A percentile compares a stretch with the other conserved stretches of the same genome.
Evolutionary conservation across 305 asterid species (phyloP).

Genomic region (Fraxinus greggii): DNA sequence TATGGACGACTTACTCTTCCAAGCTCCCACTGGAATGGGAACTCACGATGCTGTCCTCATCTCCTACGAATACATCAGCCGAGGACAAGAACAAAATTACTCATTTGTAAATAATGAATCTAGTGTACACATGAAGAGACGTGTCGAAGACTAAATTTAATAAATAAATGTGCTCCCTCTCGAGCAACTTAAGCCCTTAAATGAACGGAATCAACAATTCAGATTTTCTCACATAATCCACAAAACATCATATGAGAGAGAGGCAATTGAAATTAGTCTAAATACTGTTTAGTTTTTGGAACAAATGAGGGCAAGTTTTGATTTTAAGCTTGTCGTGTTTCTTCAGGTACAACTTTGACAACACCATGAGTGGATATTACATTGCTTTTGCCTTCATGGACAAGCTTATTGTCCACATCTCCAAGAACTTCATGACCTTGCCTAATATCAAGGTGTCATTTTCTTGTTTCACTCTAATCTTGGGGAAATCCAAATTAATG

Average conservation of each 20-base stretch:
- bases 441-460: slow-evolving; percentile 59
- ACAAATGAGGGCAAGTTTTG: too few species aligned
- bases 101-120: not conserved
- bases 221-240: too few species aligned
- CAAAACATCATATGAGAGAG: too few species aligned
- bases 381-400: slow-evolving; percentile 85
- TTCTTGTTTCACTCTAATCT: not conserved
- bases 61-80: slow-evolving; percentile 75
- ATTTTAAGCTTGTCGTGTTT: not conserved
- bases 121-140: not conserved
- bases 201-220: too few species aligned
- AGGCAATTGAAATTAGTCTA: too few species aligned
- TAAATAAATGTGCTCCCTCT: too few species aligned
- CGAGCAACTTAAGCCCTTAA: too few species aligned
- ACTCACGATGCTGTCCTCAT: slow-evolving; percentile 63
- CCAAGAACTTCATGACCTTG: slow-evolving; percentile 65
- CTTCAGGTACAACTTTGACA: slow-evolving; percentile 45
- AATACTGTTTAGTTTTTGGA: too few species aligned
- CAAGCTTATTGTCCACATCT: slow-evolving; percentile 61
- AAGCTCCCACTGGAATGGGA: slow-evolving; percentile 65
- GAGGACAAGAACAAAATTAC: slow-evolving; percentile 33
- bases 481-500: not conserved
- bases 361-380: slow-evolving; percentile 56
- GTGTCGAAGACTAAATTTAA: too few species aligned
- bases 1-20: slow-evolving; percentile 61